A percentile compares a stretch with the other conserved stretches of the same genome.
Evolutionary conservation across 345 rosid species (phyloP).

Genomic region (Iberis pinnata): DNA sequence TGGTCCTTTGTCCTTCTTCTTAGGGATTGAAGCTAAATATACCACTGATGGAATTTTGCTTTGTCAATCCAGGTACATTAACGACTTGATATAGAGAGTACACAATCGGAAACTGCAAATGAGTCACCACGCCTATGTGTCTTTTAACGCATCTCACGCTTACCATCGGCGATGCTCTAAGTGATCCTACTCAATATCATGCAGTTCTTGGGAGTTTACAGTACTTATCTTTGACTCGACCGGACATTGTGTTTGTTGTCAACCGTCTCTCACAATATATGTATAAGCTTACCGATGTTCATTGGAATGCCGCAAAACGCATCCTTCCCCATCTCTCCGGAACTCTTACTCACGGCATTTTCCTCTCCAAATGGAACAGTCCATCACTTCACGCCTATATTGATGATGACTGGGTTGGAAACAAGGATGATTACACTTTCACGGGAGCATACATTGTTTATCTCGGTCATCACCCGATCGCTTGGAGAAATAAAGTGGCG

Average conservation of each 20-base stretch:
- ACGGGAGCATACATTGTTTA: neutral
- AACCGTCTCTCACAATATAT: neutral
- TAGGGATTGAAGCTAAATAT: no score
- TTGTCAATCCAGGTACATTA: neutral
- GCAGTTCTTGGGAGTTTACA: neutral
- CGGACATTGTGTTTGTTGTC: neutral
- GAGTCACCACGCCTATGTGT: neutral
- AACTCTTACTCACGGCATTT: neutral
- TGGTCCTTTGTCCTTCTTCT: no score
- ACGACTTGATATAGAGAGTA: no score
- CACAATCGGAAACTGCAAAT: no score
- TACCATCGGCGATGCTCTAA: neutral
- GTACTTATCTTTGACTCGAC: neutral
- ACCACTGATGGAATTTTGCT: neutral
- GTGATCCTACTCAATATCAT: neutral
- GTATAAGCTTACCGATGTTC: neutral
- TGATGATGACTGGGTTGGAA: neutral
- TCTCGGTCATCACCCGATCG: neutral
- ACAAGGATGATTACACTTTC: neutral
- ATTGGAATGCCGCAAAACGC: neutral
- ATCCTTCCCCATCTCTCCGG: neutral
- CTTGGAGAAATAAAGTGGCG: neutral
- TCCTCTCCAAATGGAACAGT: neutral
- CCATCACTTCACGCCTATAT: neutral
- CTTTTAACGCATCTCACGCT: neutral